phyloP scores from a whole-genome alignment of 805 yeast species.

The Saccharomycopsis malanga region DNA sequence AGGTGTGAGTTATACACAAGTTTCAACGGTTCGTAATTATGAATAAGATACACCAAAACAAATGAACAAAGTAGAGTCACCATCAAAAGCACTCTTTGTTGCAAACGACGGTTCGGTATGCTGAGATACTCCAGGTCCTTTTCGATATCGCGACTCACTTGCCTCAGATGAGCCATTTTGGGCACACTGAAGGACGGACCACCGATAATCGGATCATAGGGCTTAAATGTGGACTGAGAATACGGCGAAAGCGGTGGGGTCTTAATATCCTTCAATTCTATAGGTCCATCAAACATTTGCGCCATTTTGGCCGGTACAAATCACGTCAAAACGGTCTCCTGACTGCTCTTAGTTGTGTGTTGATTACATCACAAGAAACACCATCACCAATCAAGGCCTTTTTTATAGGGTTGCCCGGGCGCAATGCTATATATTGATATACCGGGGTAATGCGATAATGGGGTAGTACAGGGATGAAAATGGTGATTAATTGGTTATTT shows the following conservation, averaged over 20 bases:
- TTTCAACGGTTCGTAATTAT: constrained; percentile 12
- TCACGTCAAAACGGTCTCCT: too few relatives aligned
- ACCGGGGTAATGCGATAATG: too few relatives aligned
- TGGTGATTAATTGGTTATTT: too few relatives aligned
- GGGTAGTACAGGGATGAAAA: too few relatives aligned
- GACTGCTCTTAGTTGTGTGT: too few relatives aligned
- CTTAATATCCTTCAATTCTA: constrained; percentile 6
- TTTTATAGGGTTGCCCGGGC: too few relatives aligned
- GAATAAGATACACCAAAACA: constrained; percentile 4
- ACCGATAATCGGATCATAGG: constrained; percentile 7
- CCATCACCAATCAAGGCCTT: too few relatives aligned
- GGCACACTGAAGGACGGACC: neutral
- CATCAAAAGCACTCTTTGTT: neutral
- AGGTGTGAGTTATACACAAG: constrained; percentile 1
- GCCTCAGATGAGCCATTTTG: neutral
- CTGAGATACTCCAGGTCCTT: neutral
- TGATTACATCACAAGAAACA: too few relatives aligned
- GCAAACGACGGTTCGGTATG: neutral
- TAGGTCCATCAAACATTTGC: constrained; percentile 12
- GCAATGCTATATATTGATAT: too few relatives aligned
- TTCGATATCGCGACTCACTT: neutral
- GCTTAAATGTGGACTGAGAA: constrained; percentile 8
- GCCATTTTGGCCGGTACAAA: too few relatives aligned
- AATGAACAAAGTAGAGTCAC: neutral
- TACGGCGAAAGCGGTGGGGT: constrained; percentile 8